Conservation (phyloP, 1,284 basidiomycete genomes). For the Ustilago nuda region DNA sequence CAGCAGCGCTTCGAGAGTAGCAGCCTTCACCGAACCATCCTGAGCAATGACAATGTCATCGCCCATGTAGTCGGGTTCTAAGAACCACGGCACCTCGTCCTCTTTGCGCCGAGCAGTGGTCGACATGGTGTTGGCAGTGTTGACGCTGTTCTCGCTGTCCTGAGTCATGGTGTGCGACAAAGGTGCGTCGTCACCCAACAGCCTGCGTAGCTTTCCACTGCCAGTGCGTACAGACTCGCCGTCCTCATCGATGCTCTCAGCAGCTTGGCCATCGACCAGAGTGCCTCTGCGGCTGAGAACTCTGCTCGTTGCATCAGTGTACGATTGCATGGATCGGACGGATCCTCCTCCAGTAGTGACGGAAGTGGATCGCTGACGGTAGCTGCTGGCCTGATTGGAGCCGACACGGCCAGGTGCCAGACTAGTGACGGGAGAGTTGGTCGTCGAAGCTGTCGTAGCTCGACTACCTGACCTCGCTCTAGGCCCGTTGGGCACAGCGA, state of each 20-base stretch:
- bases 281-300: constrained; percentile 48
- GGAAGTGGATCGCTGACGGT: constrained; percentile 52
- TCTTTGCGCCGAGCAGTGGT: constrained; percentile 32
- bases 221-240: constrained; percentile 25
- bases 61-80: constrained; percentile 82
- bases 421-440: constrained; percentile 42
- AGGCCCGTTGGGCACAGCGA: constrained; percentile 59
- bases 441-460: constrained; percentile 20
- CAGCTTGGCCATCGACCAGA: constrained; percentile 27
- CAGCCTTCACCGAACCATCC: constrained; percentile 79
- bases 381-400: constrained; percentile 19
- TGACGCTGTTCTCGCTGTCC: constrained; percentile 41
- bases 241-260: constrained; percentile 44
- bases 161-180: constrained; percentile 28
- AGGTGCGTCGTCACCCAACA: constrained; percentile 79
- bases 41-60: constrained; percentile 85
- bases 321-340: constrained; percentile 36
- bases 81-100: constrained; percentile 78
- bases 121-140: constrained; percentile 21
- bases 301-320: constrained; percentile 22
- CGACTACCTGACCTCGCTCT: constrained; percentile 32
- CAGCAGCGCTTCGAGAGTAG: constrained; percentile 85
- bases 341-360: constrained; percentile 51
- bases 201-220: constrained; percentile 71
- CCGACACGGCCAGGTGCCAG: constrained; percentile 25